A percentile compares a stretch with the other conserved stretches of the same genome.
Evolutionary conservation across 306 rosid species (phyloP).

Genomic region (Cicer cuneatum): DNA sequence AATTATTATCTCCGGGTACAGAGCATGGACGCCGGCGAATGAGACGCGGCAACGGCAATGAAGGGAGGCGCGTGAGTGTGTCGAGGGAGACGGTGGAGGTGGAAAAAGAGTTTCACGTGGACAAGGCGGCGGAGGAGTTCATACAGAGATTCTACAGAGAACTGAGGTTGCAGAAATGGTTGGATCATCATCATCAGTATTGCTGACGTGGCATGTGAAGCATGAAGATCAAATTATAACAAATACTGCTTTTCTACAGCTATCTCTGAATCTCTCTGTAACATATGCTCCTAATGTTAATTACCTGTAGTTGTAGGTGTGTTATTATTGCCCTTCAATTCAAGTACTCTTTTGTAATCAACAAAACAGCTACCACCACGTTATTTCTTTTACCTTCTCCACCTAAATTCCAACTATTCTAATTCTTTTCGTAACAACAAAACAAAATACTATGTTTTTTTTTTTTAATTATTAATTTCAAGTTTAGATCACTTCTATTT

Average conservation of each 20-base stretch:
- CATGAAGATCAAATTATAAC: background rate
- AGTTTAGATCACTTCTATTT: too few species aligned
- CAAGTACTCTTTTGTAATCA: background rate
- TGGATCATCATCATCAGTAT: conserved; percentile 43
- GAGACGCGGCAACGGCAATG: conserved; percentile 28
- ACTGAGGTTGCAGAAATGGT: conserved; percentile 64
- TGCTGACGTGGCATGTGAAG: conserved; percentile 39
- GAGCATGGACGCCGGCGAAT: background rate
- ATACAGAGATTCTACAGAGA: conserved; percentile 77
- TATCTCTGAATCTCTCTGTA: background rate
- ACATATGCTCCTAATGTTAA: background rate
- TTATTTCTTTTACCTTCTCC: background rate
- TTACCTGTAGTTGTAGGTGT: background rate
- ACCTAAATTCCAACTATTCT: background rate
- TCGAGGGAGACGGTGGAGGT: background rate
- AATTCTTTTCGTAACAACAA: background rate
- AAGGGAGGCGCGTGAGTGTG: conserved; percentile 42
- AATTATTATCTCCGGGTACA: conserved; percentile 39
- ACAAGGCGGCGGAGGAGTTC: conserved; percentile 87
- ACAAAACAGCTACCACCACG: background rate
- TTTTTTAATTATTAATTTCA: too few species aligned
- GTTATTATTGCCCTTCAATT: background rate
- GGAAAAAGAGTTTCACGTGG: conserved; percentile 55
- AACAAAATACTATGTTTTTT: too few species aligned
- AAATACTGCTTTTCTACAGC: background rate